Evolutionary conservation across 352 stramenopile genomes (phyloP).

Genomic region (Globisporangium cederbergense): DNA sequence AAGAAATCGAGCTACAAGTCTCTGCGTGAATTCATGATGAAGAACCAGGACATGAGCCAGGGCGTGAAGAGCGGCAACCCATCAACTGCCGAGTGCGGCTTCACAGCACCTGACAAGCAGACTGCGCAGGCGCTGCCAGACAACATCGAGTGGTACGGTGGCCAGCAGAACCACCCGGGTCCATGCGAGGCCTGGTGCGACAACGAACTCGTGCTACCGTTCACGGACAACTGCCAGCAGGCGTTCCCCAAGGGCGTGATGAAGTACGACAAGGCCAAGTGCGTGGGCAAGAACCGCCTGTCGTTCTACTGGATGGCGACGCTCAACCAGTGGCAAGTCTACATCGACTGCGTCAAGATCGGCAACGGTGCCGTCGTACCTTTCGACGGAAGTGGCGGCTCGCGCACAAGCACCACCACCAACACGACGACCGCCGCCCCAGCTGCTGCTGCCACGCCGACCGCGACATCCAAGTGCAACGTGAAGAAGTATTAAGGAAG

Average conservation of each 20-base stretch:
- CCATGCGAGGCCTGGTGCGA: conserved; percentile 10
- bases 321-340: conserved; percentile 17
- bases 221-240: conserved; percentile 2
- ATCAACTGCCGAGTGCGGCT: conserved; percentile 8
- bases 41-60: conserved; percentile 10
- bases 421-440: conserved; percentile 1
- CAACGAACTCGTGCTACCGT: conserved; percentile 7
- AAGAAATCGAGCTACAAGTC: conserved; percentile 10
- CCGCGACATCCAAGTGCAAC: background rate
- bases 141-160: conserved; percentile 10
- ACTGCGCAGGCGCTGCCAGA: background rate
- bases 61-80: conserved; percentile 7
- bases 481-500: background rate
- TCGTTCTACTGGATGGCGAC: conserved; percentile 22
- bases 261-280: conserved; percentile 23
- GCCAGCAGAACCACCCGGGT: conserved; percentile 1
- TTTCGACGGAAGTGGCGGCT: background rate
- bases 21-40: conserved; percentile 12
- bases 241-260: conserved; percentile 17
- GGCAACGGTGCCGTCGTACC: background rate
- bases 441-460: background rate
- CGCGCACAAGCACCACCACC: background rate
- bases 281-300: conserved; percentile 19
- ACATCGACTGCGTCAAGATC: conserved; percentile 16
- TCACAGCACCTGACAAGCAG: conserved; percentile 1